Evolutionary conservation across 2,329 filamentous ascomycete species (phyloP), one percentile per base, ranked within the genome.

Genomic region (Helotiales sp.): DNA sequence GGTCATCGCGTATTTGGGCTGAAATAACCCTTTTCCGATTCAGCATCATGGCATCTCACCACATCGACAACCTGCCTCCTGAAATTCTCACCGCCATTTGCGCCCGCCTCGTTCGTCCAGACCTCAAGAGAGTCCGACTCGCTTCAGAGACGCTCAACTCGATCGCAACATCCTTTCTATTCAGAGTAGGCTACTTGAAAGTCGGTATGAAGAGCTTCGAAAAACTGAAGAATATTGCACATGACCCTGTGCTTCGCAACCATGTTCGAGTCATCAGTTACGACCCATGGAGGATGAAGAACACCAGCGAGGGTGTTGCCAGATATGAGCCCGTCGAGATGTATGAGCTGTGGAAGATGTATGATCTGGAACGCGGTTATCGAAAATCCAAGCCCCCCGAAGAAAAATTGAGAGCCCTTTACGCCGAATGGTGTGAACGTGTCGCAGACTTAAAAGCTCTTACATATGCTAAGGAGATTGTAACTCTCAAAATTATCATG

Each of bases 41-140:
- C 11, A 30, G 13, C 15, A 32, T 11, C 11, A 57, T 57, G 54
- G 8, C 4, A 4, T 24, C 32, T 34, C 13, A 10, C 40, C 32
- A 13, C 3, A 26, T 57, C 32, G 32, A 20, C n/a, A 24, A 26
- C 54, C 54, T 57, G 20, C 54, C 54, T 2, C 30, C 32, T 37
- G 54, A 57, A 24, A 57, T 57, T 17, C 54, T 57, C 30, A 57
- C 54, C 54, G 30, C 30, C 32, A 40, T 57, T 34, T 57, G 54
- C 32, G 24, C 54, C 1, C 32, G 26, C 40, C 32, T 57, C 7
- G 32, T 32, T 24, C 54, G 54, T 2, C 32, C 7, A 24, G 30
- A 37, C 11, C 54, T 57, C 20, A 24, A 57, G 20, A 37, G n/a
- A 11, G 54, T 11, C 20, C n/a, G 54, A 8, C 30, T 57, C 30